These are phyloP conservation scores for Iris macrosiphon DNA, from an alignment of 106 monocot species.

Conservation along the genomic window DNA sequence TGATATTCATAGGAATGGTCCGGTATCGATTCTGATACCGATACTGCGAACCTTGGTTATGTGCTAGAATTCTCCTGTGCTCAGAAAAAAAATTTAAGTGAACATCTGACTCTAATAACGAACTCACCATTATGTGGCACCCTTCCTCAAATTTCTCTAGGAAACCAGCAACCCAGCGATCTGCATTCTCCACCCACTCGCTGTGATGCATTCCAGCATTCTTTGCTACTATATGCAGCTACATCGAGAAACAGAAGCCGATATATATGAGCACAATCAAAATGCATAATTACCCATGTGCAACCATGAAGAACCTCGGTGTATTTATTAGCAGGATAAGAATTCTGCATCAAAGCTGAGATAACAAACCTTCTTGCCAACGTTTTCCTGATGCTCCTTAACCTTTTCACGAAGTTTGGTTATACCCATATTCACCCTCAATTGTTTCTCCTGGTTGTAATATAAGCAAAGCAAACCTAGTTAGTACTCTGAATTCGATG, in stretches of 20 bases:
- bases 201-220: conserved; percentile 39
- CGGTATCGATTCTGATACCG: too few relatives aligned
- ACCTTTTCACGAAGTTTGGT: conserved; percentile 37
- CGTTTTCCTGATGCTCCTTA: conserved; percentile 50
- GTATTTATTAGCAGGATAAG: too few relatives aligned
- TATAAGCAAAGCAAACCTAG: not conserved
- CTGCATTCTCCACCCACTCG: conserved; percentile 64
- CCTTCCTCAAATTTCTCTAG: conserved; percentile 57
- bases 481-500: not conserved
- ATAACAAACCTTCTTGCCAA: conserved; percentile 31
- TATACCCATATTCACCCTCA: conserved; percentile 20
- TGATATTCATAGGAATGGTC: too few relatives aligned
- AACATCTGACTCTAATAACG: not conserved
- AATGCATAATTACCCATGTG: too few relatives aligned
- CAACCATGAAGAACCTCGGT: too few relatives aligned
- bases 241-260: too few relatives aligned
- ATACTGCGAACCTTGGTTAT: too few relatives aligned
- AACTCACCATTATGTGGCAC: conserved; percentile 51
- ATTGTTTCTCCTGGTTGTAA: conserved; percentile 30
- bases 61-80: too few relatives aligned
- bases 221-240: conserved; percentile 68
- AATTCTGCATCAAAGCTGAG: too few relatives aligned
- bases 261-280: too few relatives aligned
- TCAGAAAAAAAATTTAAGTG: too few relatives aligned
- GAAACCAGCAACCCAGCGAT: conserved; percentile 65